phyloP scores from a whole-genome alignment of 1,284 basidiomycete species.

The Inonotus obliquus region DNA sequence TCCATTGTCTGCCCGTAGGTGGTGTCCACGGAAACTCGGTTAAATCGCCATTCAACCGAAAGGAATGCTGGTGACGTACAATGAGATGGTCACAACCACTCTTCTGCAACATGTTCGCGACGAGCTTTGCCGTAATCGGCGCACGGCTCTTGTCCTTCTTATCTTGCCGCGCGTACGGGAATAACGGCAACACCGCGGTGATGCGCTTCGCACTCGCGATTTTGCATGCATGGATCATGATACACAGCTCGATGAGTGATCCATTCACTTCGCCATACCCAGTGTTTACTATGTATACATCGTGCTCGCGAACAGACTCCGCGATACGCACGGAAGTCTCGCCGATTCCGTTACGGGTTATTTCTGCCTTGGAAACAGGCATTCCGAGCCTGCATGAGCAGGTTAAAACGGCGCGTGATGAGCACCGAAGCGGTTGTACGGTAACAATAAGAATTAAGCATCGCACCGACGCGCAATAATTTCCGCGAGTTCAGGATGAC shows the following conservation, averaged over 20 bases:
- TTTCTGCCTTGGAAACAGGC: constrained; percentile 78
- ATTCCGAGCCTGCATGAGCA: constrained; percentile 65
- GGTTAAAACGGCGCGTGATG: constrained; percentile 17
- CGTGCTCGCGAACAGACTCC: constrained; percentile 96
- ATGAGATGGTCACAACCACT: constrained; percentile 99
- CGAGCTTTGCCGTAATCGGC: constrained; percentile 97
- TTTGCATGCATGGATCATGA: constrained; percentile 99
- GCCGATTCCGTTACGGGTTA: constrained; percentile 86
- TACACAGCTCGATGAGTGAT: constrained; percentile 93
- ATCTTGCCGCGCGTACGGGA: constrained; percentile 95
- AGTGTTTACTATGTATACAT: constrained; percentile 99
- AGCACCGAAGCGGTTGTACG: constrained; percentile 19
- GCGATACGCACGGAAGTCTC: constrained; percentile 90
- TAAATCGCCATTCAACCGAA: neutral
- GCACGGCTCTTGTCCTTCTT: constrained; percentile 99
- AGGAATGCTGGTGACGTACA: constrained; percentile 50
- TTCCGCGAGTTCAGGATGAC: constrained; percentile 93
- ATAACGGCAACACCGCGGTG: constrained; percentile 93
- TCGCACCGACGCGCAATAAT: constrained; percentile 87
- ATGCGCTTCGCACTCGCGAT: constrained; percentile 94
- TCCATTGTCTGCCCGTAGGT: constrained; percentile 81
- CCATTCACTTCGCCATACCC: constrained; percentile 86
- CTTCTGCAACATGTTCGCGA: constrained; percentile 98
- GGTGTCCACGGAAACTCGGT: neutral
- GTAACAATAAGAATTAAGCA: constrained; percentile 14